A percentile compares a stretch with the other conserved stretches of the same genome.
Conservation (phyloP, 129 eudicot species). For the Erigeron canadensis region DNA sequence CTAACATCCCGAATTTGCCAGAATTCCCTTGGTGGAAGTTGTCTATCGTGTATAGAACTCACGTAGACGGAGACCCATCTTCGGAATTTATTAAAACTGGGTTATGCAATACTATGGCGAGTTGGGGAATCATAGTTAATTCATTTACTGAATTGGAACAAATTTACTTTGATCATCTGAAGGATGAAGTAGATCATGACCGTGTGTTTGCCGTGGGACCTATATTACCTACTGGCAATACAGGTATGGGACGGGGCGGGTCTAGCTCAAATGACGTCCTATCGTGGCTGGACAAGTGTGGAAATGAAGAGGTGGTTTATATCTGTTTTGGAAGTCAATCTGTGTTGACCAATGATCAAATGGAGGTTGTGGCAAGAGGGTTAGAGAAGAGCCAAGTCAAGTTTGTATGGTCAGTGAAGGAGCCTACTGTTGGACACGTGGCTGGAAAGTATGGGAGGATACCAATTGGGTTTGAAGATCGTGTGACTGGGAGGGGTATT, state of each 20-base stretch:
- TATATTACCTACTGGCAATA: constrained; percentile 29
- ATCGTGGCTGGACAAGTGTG: constrained; percentile 54
- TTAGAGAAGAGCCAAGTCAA: constrained; percentile 49
- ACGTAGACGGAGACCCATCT: constrained; percentile 33
- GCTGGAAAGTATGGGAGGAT: constrained; percentile 31
- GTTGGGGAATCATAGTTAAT: constrained; percentile 57
- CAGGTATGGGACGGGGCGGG: constrained; percentile 35
- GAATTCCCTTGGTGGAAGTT: constrained; percentile 65
- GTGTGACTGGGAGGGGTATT: constrained; percentile 52
- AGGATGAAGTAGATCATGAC: constrained; percentile 33
- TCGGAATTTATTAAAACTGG: constrained; percentile 46
- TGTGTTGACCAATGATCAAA: constrained; percentile 49
- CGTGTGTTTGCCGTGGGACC: constrained; percentile 73
- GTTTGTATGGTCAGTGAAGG: constrained; percentile 42
- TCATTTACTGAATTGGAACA: constrained; percentile 52
- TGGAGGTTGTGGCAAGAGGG: constrained; percentile 44
- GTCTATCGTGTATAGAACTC: constrained; percentile 54
- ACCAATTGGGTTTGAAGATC: constrained; percentile 59
- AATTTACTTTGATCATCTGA: constrained; percentile 42
- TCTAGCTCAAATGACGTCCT: constrained; percentile 30
- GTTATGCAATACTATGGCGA: constrained; percentile 23
- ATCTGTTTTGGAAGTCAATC: constrained; percentile 70
- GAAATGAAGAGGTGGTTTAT: constrained; percentile 38
- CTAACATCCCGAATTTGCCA: constrained; percentile 49
- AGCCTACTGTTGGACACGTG: constrained; percentile 42